Evolutionary conservation across 306 rosid genomes (phyloP).

Genomic region (Vicia faba): DNA sequence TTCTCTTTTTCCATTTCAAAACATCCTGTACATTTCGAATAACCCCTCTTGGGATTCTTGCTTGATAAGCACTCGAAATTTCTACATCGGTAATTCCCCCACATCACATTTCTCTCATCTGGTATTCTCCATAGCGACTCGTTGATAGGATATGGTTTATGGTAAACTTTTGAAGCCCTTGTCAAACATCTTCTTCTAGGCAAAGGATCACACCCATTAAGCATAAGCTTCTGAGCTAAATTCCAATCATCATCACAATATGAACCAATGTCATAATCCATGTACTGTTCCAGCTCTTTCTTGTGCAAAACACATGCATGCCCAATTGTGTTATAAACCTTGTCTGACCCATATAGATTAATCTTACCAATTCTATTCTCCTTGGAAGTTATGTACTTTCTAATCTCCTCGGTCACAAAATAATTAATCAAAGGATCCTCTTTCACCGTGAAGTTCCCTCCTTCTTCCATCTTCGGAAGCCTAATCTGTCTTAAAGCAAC

Average conservation of each 20-base stretch:
- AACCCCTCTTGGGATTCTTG: slow-evolving; percentile 73
- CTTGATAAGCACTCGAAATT: slow-evolving; percentile 73
- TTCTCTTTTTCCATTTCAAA: slow-evolving; percentile 92
- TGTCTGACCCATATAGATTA: slow-evolving; percentile 62
- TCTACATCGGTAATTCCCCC: slow-evolving; percentile 86
- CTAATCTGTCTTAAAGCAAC: slow-evolving; percentile 70
- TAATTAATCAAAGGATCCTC: slow-evolving; percentile 81
- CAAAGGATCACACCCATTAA: slow-evolving; percentile 89
- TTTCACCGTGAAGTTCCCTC: slow-evolving; percentile 49
- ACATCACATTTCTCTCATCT: slow-evolving; percentile 76
- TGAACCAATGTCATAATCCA: slow-evolving; percentile 92
- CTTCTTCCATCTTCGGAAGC: slow-evolving; percentile 57
- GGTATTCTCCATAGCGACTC: slow-evolving; percentile 85
- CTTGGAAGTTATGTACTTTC: slow-evolving; percentile 88
- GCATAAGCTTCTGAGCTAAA: slow-evolving; percentile 83
- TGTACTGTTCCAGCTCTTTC: slow-evolving; percentile 75
- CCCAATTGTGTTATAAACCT: slow-evolving; percentile 78
- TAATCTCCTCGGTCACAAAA: slow-evolving; percentile 78
- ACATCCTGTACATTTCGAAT: slow-evolving; percentile 75
- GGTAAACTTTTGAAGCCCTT: slow-evolving; percentile 79
- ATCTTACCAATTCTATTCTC: slow-evolving; percentile 65
- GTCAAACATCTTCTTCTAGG: slow-evolving; percentile 85
- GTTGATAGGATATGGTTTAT: slow-evolving; percentile 70
- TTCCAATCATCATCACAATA: slow-evolving; percentile 96
- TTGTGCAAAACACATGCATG: slow-evolving; percentile 78